These are phyloP conservation scores for Curvularia hawaiiensis DNA, from an alignment of 2,329 filamentous ascomycete species.

Conservation along the genomic window DNA sequence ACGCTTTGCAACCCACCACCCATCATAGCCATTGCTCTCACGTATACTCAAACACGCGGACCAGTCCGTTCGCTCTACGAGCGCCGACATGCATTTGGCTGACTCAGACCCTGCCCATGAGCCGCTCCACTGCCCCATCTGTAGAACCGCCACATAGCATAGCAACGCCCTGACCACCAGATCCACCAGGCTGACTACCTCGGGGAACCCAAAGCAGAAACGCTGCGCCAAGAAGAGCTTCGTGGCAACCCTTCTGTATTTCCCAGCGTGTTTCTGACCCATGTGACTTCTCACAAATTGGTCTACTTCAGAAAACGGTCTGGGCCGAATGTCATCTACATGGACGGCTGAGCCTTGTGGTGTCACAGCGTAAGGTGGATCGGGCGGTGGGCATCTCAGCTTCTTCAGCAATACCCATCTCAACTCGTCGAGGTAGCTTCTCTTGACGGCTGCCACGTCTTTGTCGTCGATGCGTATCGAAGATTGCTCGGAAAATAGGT, in stretches of 20 bases:
- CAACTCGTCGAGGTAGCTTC: conserved; percentile 27
- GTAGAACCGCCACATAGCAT: conserved; percentile 38
- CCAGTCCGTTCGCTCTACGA: neutral
- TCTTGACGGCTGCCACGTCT: neutral
- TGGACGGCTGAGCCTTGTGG: conserved; percentile 19
- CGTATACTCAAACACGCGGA: conserved; percentile 5
- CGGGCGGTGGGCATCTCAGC: conserved; percentile 49
- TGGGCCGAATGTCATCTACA: conserved; percentile 46
- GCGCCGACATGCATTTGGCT: neutral
- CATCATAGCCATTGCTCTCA: conserved; percentile 1
- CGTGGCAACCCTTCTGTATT: conserved; percentile 47
- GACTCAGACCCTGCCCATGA: neutral
- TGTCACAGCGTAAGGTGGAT: conserved; percentile 43
- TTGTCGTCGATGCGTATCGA: conserved; percentile 45
- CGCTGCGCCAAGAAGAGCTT: conserved; percentile 52
- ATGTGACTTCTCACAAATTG: conserved; percentile 36
- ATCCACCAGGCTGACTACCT: conserved; percentile 69
- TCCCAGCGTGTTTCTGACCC: conserved; percentile 21
- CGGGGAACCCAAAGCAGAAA: conserved; percentile 45
- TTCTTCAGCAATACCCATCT: conserved; percentile 47
- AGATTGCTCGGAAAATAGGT: conserved; percentile 24
- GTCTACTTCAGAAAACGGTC: conserved; percentile 49
- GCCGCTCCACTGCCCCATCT: conserved; percentile 23
- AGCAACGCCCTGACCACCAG: conserved; percentile 69
- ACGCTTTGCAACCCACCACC: conserved; percentile 16